Evolutionary conservation across 2,329 filamentous ascomycete species (phyloP).

Genomic region (Arthrobotrys iridis): DNA sequence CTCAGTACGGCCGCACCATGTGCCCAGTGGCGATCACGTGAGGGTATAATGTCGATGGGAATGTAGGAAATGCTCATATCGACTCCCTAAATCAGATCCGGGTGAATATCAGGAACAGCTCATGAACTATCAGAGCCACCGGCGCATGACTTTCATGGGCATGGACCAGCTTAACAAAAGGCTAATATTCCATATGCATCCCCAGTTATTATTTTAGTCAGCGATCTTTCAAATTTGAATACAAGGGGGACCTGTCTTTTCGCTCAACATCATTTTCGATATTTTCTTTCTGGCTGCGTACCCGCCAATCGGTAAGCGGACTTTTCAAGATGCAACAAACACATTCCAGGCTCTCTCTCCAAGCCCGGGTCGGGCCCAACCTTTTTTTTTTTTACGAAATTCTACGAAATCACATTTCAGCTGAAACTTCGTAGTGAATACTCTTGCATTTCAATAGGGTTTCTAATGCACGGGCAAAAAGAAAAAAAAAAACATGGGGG

Average conservation of each 20-base stretch:
- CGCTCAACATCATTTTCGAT: background rate
- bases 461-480: background rate
- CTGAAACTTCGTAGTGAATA: too few species aligned
- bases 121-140: background rate
- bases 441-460: too few species aligned
- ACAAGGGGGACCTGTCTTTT: too few species aligned
- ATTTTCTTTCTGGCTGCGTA: too few species aligned
- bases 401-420: background rate
- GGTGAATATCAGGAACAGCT: conserved; percentile 13
- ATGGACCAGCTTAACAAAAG: conserved; percentile 6
- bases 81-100: background rate
- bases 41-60: background rate
- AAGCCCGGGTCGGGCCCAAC: too few species aligned
- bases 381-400: background rate
- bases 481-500: too few species aligned
- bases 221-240: background rate
- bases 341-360: too few species aligned
- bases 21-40: background rate
- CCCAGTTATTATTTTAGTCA: conserved; percentile 8
- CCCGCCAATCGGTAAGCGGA: too few species aligned
- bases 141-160: conserved; percentile 6
- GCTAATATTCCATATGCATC: background rate
- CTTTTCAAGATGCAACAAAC: conserved; percentile 12
- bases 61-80: background rate
- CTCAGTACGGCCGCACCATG: background rate